phyloP scores from a whole-genome alignment of 257 asterid species.

The Solanum pinnatisectum region DNA sequence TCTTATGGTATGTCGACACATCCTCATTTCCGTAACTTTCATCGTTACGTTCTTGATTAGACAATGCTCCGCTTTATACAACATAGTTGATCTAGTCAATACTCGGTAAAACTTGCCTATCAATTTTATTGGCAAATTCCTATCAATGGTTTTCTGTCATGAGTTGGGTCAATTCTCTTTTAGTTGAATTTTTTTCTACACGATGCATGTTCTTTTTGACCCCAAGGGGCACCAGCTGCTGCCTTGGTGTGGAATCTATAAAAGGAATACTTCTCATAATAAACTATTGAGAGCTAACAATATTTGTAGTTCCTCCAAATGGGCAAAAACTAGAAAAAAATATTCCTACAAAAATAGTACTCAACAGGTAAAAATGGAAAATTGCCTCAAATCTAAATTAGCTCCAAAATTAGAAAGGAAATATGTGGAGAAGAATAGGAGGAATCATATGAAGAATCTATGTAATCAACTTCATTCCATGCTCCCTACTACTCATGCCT shows the following conservation, averaged over 20 bases:
- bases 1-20: no score
- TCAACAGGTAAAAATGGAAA: neutral
- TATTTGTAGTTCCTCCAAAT: neutral
- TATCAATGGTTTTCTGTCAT: neutral
- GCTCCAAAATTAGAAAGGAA: conserved; percentile 32
- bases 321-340: neutral
- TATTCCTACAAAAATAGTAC: neutral
- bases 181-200: neutral
- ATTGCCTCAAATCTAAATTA: neutral
- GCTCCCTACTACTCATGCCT: conserved; percentile 18
- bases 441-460: conserved; percentile 31
- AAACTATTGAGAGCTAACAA: neutral
- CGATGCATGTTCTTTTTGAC: neutral
- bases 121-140: neutral
- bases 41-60: neutral
- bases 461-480: conserved; percentile 28
- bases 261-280: neutral
- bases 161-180: neutral
- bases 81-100: neutral
- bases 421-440: conserved; percentile 41
- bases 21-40: neutral
- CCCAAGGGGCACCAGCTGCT: neutral
- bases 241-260: neutral
- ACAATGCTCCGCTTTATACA: neutral
- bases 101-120: neutral